Evolutionary conservation across 768 basidiomycete genomes (phyloP).

Genomic region (Botryobasidium botryosum): DNA sequence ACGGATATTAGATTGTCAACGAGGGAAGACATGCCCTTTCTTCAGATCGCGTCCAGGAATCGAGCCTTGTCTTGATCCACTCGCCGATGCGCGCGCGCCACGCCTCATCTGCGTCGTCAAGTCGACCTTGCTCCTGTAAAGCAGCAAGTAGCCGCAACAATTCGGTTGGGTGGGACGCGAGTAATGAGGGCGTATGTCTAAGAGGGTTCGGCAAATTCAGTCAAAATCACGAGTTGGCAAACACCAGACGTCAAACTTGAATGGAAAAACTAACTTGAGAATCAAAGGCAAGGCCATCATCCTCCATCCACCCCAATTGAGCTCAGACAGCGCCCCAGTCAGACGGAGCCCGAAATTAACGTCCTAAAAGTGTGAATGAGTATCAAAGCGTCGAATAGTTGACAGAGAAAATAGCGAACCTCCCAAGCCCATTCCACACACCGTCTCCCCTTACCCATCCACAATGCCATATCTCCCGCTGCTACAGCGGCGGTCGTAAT

Average conservation of each 20-base stretch:
- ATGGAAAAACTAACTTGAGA: conserved; percentile 15
- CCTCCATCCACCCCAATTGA: conserved; percentile 67
- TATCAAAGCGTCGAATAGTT: neutral
- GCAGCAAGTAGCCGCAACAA: conserved; percentile 12
- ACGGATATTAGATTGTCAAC: neutral
- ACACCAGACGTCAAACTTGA: neutral
- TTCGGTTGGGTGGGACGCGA: too few relatives aligned
- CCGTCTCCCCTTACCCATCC: conserved; percentile 35
- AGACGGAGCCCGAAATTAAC: conserved; percentile 34
- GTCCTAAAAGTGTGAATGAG: conserved; percentile 6
- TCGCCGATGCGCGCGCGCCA: conserved; percentile 37
- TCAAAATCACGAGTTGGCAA: conserved; percentile 23
- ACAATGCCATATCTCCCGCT: conserved; percentile 29
- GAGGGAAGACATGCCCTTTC: conserved; percentile 16
- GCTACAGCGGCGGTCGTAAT: conserved; percentile 19
- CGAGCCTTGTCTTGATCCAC: conserved; percentile 31
- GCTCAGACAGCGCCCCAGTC: conserved; percentile 41
- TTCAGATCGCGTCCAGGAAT: conserved; percentile 24
- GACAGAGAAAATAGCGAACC: neutral
- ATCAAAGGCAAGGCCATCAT: conserved; percentile 43
- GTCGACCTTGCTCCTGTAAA: conserved; percentile 29
- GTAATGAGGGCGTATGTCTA: conserved; percentile 30
- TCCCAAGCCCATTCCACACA: conserved; percentile 37
- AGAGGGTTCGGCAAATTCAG: conserved; percentile 24
- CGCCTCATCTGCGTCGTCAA: conserved; percentile 40